Conservation (phyloP, 2,329 filamentous ascomycete species). For the Incumbomyces delicatus region DNA sequence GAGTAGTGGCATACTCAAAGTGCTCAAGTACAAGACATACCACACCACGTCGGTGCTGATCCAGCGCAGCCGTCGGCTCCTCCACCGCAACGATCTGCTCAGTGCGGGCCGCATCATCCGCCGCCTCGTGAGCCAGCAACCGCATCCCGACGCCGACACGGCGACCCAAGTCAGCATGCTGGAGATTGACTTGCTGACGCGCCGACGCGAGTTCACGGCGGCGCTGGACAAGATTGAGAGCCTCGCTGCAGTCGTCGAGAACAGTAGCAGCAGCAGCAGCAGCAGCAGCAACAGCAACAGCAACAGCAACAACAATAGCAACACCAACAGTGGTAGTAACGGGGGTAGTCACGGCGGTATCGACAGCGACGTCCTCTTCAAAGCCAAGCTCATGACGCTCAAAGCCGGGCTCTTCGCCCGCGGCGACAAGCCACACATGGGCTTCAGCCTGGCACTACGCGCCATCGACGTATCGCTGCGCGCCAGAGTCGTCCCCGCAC, state of each 20-base stretch:
- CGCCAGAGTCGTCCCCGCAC: conserved; percentile 54
- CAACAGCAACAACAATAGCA: too few species aligned
- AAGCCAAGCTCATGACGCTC: conserved; percentile 59
- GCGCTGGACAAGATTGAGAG: conserved; percentile 48
- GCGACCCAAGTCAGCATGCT: conserved; percentile 49
- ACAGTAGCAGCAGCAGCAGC: too few species aligned
- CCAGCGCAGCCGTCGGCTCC: conserved; percentile 32
- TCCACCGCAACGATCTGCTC: conserved; percentile 43
- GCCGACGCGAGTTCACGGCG: conserved; percentile 40
- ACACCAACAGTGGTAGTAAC: too few species aligned
- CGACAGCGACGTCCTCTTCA: conserved; percentile 56
- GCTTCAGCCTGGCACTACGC: conserved; percentile 65
- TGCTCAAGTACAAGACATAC: conserved; percentile 50
- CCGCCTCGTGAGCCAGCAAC: conserved; percentile 45
- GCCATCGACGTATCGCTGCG: conserved; percentile 66
- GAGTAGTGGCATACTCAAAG: too few species aligned
- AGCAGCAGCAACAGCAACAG: too few species aligned
- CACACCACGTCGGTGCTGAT: conserved; percentile 27
- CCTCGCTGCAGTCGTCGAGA: too few species aligned
- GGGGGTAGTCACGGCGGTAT: too few species aligned
- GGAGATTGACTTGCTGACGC: conserved; percentile 50
- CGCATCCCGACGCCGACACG: conserved; percentile 48
- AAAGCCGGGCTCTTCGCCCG: conserved; percentile 63
- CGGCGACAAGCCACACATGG: conserved; percentile 60
- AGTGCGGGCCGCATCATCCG: conserved; percentile 48